phyloP scores from a whole-genome alignment of 2,329 filamentous ascomycete species.

The Fusarium heterosporum region DNA sequence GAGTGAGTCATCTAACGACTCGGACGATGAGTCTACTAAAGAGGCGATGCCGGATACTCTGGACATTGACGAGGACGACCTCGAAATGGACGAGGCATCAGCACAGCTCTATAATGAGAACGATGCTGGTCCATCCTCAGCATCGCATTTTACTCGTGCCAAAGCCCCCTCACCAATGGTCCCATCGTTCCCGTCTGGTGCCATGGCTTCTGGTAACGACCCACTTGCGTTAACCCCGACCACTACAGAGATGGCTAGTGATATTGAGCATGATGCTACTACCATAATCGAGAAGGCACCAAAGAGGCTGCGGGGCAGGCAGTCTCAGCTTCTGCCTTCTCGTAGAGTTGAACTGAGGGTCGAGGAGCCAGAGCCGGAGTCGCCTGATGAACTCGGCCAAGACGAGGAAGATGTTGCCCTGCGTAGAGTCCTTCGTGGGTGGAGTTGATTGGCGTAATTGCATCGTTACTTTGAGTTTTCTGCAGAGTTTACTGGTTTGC shows the following conservation, averaged over 20 bases:
- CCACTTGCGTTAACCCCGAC: no score
- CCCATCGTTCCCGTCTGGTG: background rate
- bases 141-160: background rate
- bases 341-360: background rate
- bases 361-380: slow-evolving; percentile 4
- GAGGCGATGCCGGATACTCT: background rate
- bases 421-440: slow-evolving; percentile 4
- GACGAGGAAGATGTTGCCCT: background rate
- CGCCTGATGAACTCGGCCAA: background rate
- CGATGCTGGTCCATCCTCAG: background rate
- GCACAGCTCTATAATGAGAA: background rate
- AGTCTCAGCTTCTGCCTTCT: background rate
- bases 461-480: background rate
- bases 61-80: background rate
- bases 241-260: background rate
- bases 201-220: background rate
- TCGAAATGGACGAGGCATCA: slow-evolving; percentile 15
- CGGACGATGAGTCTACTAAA: background rate
- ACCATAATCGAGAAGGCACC: background rate
- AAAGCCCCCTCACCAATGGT: slow-evolving; percentile 11
- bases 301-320: background rate
- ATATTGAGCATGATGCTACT: background rate
- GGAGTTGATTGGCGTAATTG: background rate
- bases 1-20: background rate
- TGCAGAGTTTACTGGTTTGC: background rate